Percentiles rank a stretch among this genome's conserved stretches.
Evolutionary conservation across 306 rosid species (phyloP).

Genomic region (Rosa persica): DNA sequence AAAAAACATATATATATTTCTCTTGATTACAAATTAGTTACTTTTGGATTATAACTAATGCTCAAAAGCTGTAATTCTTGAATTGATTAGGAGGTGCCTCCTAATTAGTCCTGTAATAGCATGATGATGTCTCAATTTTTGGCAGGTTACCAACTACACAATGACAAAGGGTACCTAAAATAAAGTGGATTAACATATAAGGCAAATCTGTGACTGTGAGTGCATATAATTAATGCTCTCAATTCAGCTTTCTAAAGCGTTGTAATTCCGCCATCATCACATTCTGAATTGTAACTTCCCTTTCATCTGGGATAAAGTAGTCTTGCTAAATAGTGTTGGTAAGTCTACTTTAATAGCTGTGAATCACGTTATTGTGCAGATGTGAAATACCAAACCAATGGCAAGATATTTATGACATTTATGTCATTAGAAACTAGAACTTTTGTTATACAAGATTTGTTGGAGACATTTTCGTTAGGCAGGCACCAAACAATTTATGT

Average conservation of each 20-base stretch:
- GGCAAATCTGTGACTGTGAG: background rate
- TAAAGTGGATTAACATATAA: background rate
- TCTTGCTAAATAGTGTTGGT: background rate
- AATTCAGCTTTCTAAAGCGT: background rate
- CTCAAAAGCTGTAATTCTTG: background rate
- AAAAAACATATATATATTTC: too few relatives aligned
- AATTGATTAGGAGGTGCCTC: background rate
- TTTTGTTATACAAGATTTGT: background rate
- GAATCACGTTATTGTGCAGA: background rate
- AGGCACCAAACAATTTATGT: background rate
- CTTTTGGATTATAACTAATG: background rate
- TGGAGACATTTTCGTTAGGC: background rate
- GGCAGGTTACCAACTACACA: background rate
- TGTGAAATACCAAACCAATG: background rate
- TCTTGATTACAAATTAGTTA: background rate
- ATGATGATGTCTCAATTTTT: background rate
- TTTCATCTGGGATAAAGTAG: background rate
- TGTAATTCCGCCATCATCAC: background rate
- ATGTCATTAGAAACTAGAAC: background rate
- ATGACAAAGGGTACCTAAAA: background rate
- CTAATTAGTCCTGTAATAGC: constrained; percentile 3
- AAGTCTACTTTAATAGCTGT: background rate
- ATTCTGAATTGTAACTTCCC: background rate
- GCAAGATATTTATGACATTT: background rate
- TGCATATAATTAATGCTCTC: background rate